Evolutionary conservation across 2,329 filamentous ascomycete species (phyloP), one percentile per base, ranked within the genome.

Genomic region (Colletotrichum sp.): DNA sequence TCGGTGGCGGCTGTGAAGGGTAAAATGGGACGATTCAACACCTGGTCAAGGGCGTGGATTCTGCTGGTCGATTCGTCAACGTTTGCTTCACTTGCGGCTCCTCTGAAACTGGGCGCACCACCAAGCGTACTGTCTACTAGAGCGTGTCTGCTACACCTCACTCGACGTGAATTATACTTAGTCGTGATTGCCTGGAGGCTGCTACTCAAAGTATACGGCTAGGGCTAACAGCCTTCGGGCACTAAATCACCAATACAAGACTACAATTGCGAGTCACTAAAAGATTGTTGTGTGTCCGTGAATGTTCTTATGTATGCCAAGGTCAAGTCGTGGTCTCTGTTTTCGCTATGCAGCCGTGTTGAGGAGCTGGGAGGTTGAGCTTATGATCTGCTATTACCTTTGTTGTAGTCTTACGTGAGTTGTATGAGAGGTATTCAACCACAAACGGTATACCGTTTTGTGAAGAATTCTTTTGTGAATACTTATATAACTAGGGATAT

Each of bases 11-110:
- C 30, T 43, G 39, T 52, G 2, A 22, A 30, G 5, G 66, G 34
- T 58, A 8, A 56, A 69, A 69, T 16, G 5, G 56, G 16, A 25
- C 52, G 71, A 15, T 70, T 74, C 66, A 74, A 74, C 71, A 70
- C 56, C 39, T 62, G 39, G 9, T 32, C 30, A 32, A 58, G 58
- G 13, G 34, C 34, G 27, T 3, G 69, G 55, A 13, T 15, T 65
- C 18, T 56, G 43, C 43, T 32, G 39, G 9, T 12, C 32, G 30
- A 70, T 43, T 58, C 34, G 28, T 36, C 52, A 22, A 39, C 55
- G 13, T 52, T 71, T 28, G 52, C 52, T 71, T 66, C 52, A 28
- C 15, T 48, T 15, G 32, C 18, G 36, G 28, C 28, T 74, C n/a
- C 30, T 12, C 32, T 22, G 18, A 36, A 32, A 10, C 12, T n/a